A percentile compares a stretch with the other conserved stretches of the same genome.
These are phyloP conservation scores for Diplotaxis tenuifolia DNA, from an alignment of 345 rosid species.

Conservation along the genomic window DNA sequence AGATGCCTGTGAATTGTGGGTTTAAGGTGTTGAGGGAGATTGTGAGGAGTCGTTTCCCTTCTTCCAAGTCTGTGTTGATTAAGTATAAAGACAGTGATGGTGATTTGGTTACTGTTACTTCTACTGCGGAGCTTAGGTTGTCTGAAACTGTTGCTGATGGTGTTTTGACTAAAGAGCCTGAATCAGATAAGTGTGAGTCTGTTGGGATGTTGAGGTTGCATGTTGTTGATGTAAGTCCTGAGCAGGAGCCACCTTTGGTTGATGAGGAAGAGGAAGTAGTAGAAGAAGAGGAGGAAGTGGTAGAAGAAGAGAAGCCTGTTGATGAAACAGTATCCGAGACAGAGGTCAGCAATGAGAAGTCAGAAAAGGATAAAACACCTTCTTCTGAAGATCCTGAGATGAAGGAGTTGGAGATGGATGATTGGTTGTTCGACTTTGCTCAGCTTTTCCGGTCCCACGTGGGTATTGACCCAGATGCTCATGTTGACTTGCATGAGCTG, in stretches of 20 bases:
- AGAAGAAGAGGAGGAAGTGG: constrained; percentile 37
- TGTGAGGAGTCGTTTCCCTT: constrained; percentile 71
- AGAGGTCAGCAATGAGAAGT: constrained; percentile 50
- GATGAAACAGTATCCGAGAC: constrained; percentile 53
- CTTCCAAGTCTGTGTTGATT: constrained; percentile 81
- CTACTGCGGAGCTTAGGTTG: constrained; percentile 68
- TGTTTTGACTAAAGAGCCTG: constrained; percentile 55
- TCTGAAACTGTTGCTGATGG: constrained; percentile 70
- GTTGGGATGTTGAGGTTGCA: constrained; percentile 80
- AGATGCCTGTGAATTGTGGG: constrained; percentile 81
- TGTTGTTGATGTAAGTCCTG: constrained; percentile 86
- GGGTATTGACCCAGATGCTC: constrained; percentile 96
- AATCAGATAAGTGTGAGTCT: constrained; percentile 47
- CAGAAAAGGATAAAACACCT: constrained; percentile 41
- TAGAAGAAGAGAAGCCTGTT: constrained; percentile 52
- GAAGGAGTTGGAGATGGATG: constrained; percentile 94
- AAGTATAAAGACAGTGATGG: constrained; percentile 90
- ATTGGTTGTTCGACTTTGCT: constrained; percentile 96
- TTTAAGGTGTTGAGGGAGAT: constrained; percentile 78
- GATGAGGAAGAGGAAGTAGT: constrained; percentile 63
- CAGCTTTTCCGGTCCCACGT: constrained; percentile 87
- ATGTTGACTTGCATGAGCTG: constrained; percentile 86
- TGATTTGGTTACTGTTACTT: constrained; percentile 87
- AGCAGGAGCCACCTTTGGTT: constrained; percentile 74
- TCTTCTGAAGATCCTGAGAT: constrained; percentile 67